Evolutionary conservation across 106 monocot genomes (phyloP).

Genomic region (Xerophyta viscosa): DNA sequence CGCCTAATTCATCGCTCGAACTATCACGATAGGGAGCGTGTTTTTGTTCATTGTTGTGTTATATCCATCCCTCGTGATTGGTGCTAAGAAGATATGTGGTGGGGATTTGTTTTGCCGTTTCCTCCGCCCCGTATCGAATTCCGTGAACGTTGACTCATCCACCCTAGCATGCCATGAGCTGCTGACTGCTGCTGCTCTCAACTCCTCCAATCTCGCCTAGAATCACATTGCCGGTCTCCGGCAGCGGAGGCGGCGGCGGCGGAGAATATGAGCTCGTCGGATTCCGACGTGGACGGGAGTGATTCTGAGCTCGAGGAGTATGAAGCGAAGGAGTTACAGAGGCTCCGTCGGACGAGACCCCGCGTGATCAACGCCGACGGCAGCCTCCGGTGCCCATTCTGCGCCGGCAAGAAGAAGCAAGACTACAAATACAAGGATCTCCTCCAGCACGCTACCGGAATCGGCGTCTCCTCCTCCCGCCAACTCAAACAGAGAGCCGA

Average conservation of each 20-base stretch:
- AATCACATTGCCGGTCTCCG: no score
- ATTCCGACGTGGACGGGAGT: slow-evolving; percentile 60
- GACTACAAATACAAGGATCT: slow-evolving; percentile 45
- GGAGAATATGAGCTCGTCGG: background rate
- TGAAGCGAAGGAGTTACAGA: slow-evolving; percentile 25
- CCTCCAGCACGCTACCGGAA: slow-evolving; percentile 45
- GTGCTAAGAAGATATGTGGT: no score
- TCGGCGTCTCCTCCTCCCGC: slow-evolving; percentile 32
- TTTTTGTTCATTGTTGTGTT: no score
- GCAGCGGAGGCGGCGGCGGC: no score
- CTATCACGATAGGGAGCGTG: no score
- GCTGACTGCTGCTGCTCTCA: background rate
- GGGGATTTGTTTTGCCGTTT: no score
- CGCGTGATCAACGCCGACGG: slow-evolving; percentile 31
- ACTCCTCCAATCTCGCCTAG: no score
- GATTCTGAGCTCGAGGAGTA: slow-evolving; percentile 56
- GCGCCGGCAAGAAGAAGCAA: slow-evolving; percentile 64
- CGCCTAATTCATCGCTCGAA: no score
- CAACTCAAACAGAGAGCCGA: slow-evolving; percentile 16
- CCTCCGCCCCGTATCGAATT: no score
- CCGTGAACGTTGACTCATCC: no score
- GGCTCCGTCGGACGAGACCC: slow-evolving; percentile 15
- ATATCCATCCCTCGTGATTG: no score
- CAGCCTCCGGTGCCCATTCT: slow-evolving; percentile 36
- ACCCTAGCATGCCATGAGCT: no score